Evolutionary conservation across 345 rosid species (phyloP).

Genomic region (Cardiospermum halicacabum): DNA sequence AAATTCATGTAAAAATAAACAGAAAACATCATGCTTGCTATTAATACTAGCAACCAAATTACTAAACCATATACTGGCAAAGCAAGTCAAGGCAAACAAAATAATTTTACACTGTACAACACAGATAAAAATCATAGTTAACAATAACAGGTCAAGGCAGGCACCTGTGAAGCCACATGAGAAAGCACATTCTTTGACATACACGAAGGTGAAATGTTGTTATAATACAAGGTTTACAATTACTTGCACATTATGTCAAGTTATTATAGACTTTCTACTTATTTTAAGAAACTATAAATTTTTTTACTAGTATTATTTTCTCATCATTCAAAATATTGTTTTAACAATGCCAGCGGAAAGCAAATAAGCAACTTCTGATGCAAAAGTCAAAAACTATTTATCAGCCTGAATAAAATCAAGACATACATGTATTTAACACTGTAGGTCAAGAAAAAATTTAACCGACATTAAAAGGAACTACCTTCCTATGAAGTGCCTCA

Average conservation of each 20-base stretch:
- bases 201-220: not conserved
- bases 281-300: not conserved
- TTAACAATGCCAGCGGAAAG: not conserved
- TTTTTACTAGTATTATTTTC: not conserved
- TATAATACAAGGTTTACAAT: not conserved
- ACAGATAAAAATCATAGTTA: not conserved
- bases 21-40: too few relatives aligned
- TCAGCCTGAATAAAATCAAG: not conserved
- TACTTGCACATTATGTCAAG: not conserved
- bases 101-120: too few relatives aligned
- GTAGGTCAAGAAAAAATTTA: conserved; percentile 5
- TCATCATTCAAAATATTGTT: not conserved
- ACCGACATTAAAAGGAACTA: conserved; percentile 9
- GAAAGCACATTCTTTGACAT: not conserved
- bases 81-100: not conserved
- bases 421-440: not conserved
- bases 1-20: too few relatives aligned
- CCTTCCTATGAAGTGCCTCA: conserved; percentile 74
- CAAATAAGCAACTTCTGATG: not conserved
- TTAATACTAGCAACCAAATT: too few relatives aligned
- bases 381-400: not conserved
- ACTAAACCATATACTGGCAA: too few relatives aligned
- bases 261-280: not conserved
- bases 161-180: not conserved
- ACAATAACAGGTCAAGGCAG: not conserved